Evolutionary conservation across 139 green algal species (phyloP).

Genomic region (Marvania coccoides): DNA sequence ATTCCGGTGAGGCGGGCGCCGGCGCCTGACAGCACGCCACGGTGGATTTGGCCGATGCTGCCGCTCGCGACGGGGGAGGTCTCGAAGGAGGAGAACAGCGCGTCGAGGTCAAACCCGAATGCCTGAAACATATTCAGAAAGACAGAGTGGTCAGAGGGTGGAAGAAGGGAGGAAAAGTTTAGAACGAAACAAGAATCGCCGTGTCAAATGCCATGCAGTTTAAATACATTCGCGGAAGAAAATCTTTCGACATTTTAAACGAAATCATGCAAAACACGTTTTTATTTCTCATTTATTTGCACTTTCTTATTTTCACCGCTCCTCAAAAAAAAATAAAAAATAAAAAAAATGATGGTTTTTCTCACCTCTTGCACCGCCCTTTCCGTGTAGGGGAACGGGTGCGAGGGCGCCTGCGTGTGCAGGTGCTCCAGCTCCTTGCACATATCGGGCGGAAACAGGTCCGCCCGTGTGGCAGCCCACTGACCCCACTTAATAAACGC

Average conservation of each 20-base stretch:
- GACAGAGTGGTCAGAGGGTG: too few species aligned
- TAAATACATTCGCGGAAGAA: too few species aligned
- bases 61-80: conserved; percentile 75
- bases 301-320: too few species aligned
- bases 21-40: conserved; percentile 51
- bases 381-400: conserved; percentile 30
- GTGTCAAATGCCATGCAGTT: too few species aligned
- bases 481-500: conserved; percentile 97
- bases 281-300: too few species aligned
- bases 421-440: conserved; percentile 70
- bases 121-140: too few species aligned
- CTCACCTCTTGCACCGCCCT: conserved; percentile 17
- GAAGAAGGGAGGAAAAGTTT: too few species aligned
- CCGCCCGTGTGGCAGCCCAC: conserved; percentile 81
- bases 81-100: conserved; percentile 88
- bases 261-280: too few species aligned
- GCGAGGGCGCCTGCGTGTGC: conserved; percentile 52
- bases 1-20: conserved; percentile 42
- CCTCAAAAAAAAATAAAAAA: conserved; percentile 30
- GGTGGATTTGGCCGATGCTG: conserved; percentile 88
- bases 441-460: conserved; percentile 93
- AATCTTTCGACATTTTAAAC: too few species aligned
- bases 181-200: too few species aligned
- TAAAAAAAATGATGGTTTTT: too few species aligned
- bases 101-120: conserved; percentile 62